Conservation (phyloP, 345 rosid species). For the Viola odorata region DNA sequence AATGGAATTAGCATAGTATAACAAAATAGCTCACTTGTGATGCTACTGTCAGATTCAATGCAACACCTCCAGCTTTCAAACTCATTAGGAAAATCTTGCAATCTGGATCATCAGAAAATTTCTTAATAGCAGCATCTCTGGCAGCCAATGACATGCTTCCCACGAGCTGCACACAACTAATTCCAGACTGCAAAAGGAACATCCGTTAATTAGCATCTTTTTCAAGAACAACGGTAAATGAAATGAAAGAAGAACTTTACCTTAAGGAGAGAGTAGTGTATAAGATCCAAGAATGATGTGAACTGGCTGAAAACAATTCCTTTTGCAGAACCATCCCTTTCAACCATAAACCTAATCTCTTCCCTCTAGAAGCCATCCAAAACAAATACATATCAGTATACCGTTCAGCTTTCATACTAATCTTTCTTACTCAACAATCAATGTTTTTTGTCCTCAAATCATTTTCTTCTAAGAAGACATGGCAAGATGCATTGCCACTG, state of each 20-base stretch:
- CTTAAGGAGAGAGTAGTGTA: slow-evolving; percentile 75
- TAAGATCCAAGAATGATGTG: slow-evolving; percentile 90
- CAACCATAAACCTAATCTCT: slow-evolving; percentile 89
- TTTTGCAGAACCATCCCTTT: slow-evolving; percentile 96
- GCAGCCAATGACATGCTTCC: slow-evolving; percentile 82
- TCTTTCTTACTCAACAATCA: neutral
- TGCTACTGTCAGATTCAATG: slow-evolving; percentile 93
- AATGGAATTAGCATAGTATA: neutral
- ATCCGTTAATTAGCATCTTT: slow-evolving; percentile 1
- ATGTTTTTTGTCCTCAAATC: too few species aligned
- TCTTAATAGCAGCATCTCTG: slow-evolving; percentile 82
- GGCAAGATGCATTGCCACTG: neutral
- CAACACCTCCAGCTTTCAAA: slow-evolving; percentile 95
- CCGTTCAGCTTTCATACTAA: neutral
- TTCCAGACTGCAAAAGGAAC: slow-evolving; percentile 54
- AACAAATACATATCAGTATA: slow-evolving; percentile 1
- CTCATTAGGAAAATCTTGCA: slow-evolving; percentile 91
- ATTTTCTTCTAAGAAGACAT: slow-evolving; percentile 3
- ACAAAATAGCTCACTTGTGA: slow-evolving; percentile 62
- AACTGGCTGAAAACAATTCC: slow-evolving; percentile 98
- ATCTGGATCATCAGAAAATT: slow-evolving; percentile 74
- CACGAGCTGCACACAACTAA: slow-evolving; percentile 76
- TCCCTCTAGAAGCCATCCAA: slow-evolving; percentile 55
- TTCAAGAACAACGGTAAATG: neutral
- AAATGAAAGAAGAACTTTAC: slow-evolving; percentile 29